These are phyloP conservation scores for Leucaena leucocephala DNA, from an alignment of 306 rosid species.

Conservation along the genomic window DNA sequence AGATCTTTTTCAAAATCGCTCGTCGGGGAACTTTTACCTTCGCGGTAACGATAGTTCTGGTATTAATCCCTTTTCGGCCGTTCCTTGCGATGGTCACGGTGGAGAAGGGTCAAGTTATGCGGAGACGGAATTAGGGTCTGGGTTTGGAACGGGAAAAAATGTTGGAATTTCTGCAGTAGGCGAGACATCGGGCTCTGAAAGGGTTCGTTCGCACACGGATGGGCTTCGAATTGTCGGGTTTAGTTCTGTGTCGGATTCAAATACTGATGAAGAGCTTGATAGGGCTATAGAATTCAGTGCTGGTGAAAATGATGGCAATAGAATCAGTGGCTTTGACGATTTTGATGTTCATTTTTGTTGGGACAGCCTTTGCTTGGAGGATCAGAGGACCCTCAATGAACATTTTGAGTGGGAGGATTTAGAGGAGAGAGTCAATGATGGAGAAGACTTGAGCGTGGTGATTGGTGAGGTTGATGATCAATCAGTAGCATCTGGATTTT, in stretches of 20 bases:
- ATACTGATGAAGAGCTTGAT: constrained; percentile 35
- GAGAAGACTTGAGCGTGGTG: constrained; percentile 43
- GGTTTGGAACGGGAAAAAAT: constrained; percentile 33
- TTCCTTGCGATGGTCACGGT: constrained; percentile 40
- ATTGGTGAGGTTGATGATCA: constrained; percentile 54
- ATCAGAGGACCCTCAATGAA: constrained; percentile 58
- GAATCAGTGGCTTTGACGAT: constrained; percentile 51
- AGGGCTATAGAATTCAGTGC: constrained; percentile 37
- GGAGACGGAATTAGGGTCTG: constrained; percentile 45
- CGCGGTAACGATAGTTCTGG: constrained; percentile 30
- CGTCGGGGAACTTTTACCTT: constrained; percentile 27
- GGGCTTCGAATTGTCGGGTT: constrained; percentile 67
- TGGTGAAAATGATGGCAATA: constrained; percentile 32
- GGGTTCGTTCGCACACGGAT: constrained; percentile 27
- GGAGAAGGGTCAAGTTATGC: constrained; percentile 34
- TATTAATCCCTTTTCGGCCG: constrained; percentile 51
- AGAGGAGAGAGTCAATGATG: constrained; percentile 52
- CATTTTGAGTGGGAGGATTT: constrained; percentile 72
- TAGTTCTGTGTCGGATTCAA: constrained; percentile 68
- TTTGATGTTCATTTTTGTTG: constrained; percentile 53
- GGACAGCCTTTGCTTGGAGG: constrained; percentile 65
- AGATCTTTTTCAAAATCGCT: constrained; percentile 62
- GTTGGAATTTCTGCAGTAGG: constrained; percentile 38
- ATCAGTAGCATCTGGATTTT: constrained; percentile 60
- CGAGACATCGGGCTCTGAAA: constrained; percentile 25